Base-by-base conservation (phyloP, 2,329 filamentous ascomycete species). In the Allantophomopsis cytisporea region DNA sequence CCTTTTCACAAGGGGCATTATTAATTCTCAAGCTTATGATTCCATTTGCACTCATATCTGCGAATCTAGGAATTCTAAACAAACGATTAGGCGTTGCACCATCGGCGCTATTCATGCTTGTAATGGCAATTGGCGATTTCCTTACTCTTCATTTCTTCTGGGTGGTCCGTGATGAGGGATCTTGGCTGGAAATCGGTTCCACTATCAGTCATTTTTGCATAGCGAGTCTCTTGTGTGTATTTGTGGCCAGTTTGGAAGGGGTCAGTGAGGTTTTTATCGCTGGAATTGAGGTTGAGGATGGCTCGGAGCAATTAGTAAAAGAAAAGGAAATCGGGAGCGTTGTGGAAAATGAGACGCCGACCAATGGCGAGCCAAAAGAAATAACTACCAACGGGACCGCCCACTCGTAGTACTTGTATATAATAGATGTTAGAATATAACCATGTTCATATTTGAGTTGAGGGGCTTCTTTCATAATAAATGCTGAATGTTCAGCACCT, bases 131-230 rank as follows among this genome's bases (percentile, higher is more conserved):
- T 38, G 88, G 83, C 44, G 91, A 98, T 56, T 76, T 94, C 37
- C 69, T 96, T 56, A 96, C 91, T 3, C 68, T 98, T 39, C 85
- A 91, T 52, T 98, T 98, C 66, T 98, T 98, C 63, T 98, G 85
- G 77, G 85, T 94, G 51, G 91, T 98, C 35, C 83, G 83, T 53
- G 91, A 98, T 50, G 91, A 98, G 57, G 91, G 91, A 0, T 91
- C 83, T 16, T 98, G 91, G 91, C 63, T 98, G 43, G 91, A 98
- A 56, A 98, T 98, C 55, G 91, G 91, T 23, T 94, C 86, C 20
- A 95, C 86, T 3, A 98, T 98, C 48, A 94, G 77, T 53, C 88
- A 96, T 58, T 98, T 96, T 60, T 77, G 79, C 44, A 96, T 98
- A 62, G 89, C 87, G 14, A 95, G 86, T 59, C 59, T 85, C 50